These are phyloP conservation scores for Tephrocybe rancida DNA, from an alignment of 768 basidiomycete genomes.

Conservation along the genomic window DNA sequence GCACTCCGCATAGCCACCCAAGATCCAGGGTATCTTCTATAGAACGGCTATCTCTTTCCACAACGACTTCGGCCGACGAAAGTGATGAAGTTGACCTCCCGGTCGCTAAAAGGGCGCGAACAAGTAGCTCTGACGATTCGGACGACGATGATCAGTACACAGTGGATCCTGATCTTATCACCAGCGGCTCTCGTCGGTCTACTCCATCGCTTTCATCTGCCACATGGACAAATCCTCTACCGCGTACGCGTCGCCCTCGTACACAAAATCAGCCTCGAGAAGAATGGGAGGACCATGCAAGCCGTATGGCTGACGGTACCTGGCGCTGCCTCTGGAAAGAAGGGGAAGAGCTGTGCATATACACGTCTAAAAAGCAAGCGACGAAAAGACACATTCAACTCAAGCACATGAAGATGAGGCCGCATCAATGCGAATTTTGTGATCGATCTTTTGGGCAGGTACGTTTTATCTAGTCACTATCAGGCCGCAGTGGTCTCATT, in stretches of 20 bases:
- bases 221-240: not conserved
- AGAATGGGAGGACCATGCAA: constrained; percentile 16
- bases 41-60: not conserved
- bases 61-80: not conserved
- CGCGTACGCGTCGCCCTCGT: not conserved
- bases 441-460: constrained; percentile 21
- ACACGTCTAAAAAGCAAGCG: constrained; percentile 23
- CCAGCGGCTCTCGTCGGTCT: not conserved
- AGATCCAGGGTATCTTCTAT: not conserved
- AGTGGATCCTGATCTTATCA: not conserved
- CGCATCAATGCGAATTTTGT: constrained; percentile 19
- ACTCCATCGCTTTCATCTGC: not conserved
- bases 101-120: constrained; percentile 6
- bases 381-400: constrained; percentile 26
- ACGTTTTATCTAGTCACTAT: not conserved
- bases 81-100: not conserved
- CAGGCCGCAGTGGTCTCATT: not conserved
- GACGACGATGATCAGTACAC: not conserved
- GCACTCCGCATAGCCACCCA: not conserved
- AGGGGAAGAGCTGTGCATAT: constrained; percentile 11
- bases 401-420: constrained; percentile 22
- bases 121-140: not conserved
- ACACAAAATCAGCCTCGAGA: not conserved
- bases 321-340: constrained; percentile 17
- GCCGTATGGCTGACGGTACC: constrained; percentile 1